Evolutionary conservation across 257 asterid genomes (phyloP).

Genomic region (Perilla frutescens): DNA sequence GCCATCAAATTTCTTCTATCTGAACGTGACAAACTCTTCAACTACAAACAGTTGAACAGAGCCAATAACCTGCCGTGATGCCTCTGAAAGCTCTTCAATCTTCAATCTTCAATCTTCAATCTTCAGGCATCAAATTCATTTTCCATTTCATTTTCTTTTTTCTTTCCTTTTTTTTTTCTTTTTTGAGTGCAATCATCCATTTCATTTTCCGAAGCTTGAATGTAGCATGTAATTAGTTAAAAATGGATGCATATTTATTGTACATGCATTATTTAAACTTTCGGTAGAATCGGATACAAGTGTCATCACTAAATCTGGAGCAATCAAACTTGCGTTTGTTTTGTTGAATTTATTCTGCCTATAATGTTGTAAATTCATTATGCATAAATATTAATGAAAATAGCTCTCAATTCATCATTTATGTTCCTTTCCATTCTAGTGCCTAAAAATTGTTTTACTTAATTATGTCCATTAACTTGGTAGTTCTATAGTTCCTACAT

Average conservation of each 20-base stretch:
- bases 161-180: too few relatives aligned
- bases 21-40: not conserved
- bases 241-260: conserved; percentile 38
- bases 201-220: conserved; percentile 29
- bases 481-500: too few relatives aligned
- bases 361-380: conserved; percentile 37
- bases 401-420: conserved; percentile 5
- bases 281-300: conserved; percentile 33
- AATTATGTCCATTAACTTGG: not conserved
- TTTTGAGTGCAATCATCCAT: not conserved
- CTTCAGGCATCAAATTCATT: conserved; percentile 3
- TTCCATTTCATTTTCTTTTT: conserved; percentile 2
- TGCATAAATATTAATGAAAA: conserved; percentile 31
- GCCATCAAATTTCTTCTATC: not conserved
- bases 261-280: conserved; percentile 32
- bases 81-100: not conserved
- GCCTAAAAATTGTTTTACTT: not conserved
- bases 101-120: too few relatives aligned
- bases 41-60: not conserved
- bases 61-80: not conserved
- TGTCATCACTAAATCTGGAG: conserved; percentile 23
- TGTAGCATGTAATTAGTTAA: conserved; percentile 30
- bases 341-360: conserved; percentile 22
- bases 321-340: conserved; percentile 35
- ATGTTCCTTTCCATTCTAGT: not conserved